Conservation (phyloP, 2,329 filamentous ascomycete species). For the Aureobasidium musti region DNA sequence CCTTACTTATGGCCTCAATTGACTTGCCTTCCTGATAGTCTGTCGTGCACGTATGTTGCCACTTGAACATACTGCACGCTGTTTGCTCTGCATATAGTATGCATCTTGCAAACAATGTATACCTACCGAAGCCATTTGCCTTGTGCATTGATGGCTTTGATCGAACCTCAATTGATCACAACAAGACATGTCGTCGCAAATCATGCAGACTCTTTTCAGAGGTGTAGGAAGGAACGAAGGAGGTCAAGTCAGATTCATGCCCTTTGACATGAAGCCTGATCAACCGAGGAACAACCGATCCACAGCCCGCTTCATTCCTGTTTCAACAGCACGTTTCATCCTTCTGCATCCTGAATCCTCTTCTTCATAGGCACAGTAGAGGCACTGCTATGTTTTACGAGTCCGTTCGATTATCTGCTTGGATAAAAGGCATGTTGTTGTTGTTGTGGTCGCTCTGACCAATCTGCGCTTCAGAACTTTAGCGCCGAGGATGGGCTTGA, state of each 20-base stretch:
- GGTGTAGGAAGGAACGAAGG: background rate
- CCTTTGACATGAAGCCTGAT: background rate
- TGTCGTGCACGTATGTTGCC: background rate
- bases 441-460: background rate
- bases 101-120: slow-evolving; percentile 11
- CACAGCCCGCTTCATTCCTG: background rate
- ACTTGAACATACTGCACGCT: background rate
- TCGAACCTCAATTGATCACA: too few species aligned
- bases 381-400: background rate
- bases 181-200: background rate
- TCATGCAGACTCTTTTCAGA: background rate
- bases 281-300: background rate
- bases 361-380: background rate
- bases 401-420: too few species aligned
- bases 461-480: background rate
- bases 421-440: background rate
- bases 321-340: background rate
- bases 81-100: slow-evolving; percentile 14
- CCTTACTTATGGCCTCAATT: background rate
- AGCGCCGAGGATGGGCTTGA: background rate
- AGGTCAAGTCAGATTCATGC: background rate
- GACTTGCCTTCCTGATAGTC: background rate
- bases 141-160: background rate
- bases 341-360: background rate
- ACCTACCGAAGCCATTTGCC: background rate